phyloP scores from a whole-genome alignment of 352 stramenopile species.

The Phytophthora sp. region DNA sequence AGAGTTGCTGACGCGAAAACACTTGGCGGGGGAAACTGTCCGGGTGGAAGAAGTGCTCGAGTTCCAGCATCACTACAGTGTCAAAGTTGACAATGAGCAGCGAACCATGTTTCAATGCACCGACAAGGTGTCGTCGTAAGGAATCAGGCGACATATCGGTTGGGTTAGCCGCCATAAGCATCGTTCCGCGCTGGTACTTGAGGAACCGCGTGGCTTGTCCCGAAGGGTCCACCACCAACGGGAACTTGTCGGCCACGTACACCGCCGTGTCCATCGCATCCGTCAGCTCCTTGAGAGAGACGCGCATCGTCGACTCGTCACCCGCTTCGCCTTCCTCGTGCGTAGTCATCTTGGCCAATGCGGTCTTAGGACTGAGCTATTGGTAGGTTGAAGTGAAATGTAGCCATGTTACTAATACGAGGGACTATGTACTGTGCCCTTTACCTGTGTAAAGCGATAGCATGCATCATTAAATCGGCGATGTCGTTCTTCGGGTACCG shows the following conservation, averaged over 20 bases:
- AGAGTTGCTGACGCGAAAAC: conserved; percentile 70
- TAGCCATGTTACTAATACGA: conserved; percentile 12
- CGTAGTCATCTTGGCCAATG: conserved; percentile 17
- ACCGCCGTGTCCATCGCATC: conserved; percentile 86
- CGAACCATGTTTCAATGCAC: conserved; percentile 69
- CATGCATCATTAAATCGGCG: conserved; percentile 10
- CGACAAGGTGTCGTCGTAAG: conserved; percentile 78
- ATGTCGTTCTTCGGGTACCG: conserved; percentile 81
- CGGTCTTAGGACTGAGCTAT: no score
- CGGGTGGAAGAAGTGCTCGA: conserved; percentile 81
- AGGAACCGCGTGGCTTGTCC: conserved; percentile 87
- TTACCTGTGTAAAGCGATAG: conserved; percentile 16
- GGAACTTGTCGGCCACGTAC: conserved; percentile 89
- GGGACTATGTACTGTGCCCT: not conserved
- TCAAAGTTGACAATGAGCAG: conserved; percentile 86
- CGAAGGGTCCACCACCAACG: conserved; percentile 82
- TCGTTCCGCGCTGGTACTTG: conserved; percentile 89
- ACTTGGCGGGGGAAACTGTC: conserved; percentile 77
- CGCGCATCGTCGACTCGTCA: conserved; percentile 31
- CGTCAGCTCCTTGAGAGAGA: conserved; percentile 83
- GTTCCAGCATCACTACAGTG: conserved; percentile 57
- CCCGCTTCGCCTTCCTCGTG: not conserved
- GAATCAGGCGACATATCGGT: conserved; percentile 69
- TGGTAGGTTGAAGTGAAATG: conserved; percentile 20
- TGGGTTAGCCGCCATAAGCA: conserved; percentile 82